phyloP scores from a whole-genome alignment of 495 filamentous ascomycete species.

The Hapsidospora chrysogenum region DNA sequence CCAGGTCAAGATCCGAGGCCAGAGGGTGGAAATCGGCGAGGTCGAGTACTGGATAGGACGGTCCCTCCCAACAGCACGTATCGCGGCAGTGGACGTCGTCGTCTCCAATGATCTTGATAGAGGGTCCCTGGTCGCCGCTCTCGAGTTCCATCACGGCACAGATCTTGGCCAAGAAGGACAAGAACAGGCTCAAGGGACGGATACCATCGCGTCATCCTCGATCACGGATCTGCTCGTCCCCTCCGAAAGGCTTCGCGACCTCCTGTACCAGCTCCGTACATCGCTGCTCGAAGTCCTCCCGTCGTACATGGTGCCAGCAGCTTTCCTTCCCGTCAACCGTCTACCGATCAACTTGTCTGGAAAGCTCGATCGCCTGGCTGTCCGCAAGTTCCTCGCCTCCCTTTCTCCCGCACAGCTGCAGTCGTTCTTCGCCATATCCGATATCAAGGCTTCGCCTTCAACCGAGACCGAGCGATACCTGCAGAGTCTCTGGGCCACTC shows the following conservation, averaged over 20 bases:
- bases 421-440: neutral
- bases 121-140: slow-evolving; percentile 22
- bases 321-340: slow-evolving; percentile 38
- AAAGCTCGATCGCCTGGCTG: slow-evolving; percentile 43
- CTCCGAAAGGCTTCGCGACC: slow-evolving; percentile 10
- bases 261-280: slow-evolving; percentile 10
- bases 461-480: neutral
- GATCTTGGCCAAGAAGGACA: neutral
- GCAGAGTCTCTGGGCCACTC: neutral
- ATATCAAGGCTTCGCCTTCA: neutral
- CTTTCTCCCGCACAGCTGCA: slow-evolving; percentile 12
- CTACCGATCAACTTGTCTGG: slow-evolving; percentile 39
- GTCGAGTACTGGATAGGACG: slow-evolving; percentile 38
- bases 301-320: slow-evolving; percentile 42
- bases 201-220: no score
- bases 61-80: slow-evolving; percentile 14
- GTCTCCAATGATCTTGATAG: slow-evolving; percentile 12
- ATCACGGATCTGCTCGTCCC: no score
- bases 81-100: slow-evolving; percentile 20
- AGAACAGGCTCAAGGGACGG: slow-evolving; percentile 2
- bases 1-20: slow-evolving; percentile 49
- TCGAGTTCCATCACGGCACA: slow-evolving; percentile 1
- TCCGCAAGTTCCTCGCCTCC: slow-evolving; percentile 19
- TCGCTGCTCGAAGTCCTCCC: slow-evolving; percentile 21
- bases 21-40: slow-evolving; percentile 48